A percentile compares a stretch with the other conserved stretches of the same genome.
Evolutionary conservation across 1,284 basidiomycete species (phyloP).

Genomic region (Rhodotorula sp.): DNA sequence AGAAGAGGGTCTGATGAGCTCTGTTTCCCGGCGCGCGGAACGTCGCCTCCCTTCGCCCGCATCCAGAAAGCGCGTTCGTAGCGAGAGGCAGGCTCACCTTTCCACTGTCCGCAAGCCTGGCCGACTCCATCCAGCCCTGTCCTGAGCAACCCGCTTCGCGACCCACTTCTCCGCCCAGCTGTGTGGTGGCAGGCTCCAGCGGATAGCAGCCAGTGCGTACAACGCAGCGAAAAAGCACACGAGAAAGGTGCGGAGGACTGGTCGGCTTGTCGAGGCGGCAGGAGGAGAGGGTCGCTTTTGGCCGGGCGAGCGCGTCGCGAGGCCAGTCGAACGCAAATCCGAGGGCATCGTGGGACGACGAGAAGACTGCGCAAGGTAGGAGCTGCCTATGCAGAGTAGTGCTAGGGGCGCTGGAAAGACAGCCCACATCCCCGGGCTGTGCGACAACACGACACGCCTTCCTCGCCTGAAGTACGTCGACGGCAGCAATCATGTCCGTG

Average conservation of each 20-base stretch:
- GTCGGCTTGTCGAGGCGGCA: not conserved
- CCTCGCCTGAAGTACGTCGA: too few species aligned
- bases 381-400: too few species aligned
- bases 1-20: not conserved
- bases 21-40: too few species aligned
- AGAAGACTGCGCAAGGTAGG: not conserved
- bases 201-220: slow-evolving; percentile 20
- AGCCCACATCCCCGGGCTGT: too few species aligned
- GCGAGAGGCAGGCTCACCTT: slow-evolving; percentile 13
- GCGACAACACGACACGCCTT: too few species aligned
- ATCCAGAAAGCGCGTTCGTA: too few species aligned
- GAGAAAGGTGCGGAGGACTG: slow-evolving; percentile 15
- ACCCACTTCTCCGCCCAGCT: slow-evolving; percentile 10
- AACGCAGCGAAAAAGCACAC: slow-evolving; percentile 16
- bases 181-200: slow-evolving; percentile 24
- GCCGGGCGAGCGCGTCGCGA: not conserved
- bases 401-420: not conserved
- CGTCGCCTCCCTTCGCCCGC: too few species aligned
- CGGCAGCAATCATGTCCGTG: too few species aligned
- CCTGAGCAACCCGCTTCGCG: slow-evolving; percentile 3
- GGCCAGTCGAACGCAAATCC: not conserved
- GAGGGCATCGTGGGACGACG: not conserved
- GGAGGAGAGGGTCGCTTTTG: not conserved
- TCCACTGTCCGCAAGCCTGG: slow-evolving; percentile 28
- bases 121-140: slow-evolving; percentile 17